A percentile compares a stretch with the other conserved stretches of the same genome.
These are phyloP conservation scores for Phialophora macrospora DNA, from an alignment of 2,329 filamentous ascomycete species.

Conservation along the genomic window DNA sequence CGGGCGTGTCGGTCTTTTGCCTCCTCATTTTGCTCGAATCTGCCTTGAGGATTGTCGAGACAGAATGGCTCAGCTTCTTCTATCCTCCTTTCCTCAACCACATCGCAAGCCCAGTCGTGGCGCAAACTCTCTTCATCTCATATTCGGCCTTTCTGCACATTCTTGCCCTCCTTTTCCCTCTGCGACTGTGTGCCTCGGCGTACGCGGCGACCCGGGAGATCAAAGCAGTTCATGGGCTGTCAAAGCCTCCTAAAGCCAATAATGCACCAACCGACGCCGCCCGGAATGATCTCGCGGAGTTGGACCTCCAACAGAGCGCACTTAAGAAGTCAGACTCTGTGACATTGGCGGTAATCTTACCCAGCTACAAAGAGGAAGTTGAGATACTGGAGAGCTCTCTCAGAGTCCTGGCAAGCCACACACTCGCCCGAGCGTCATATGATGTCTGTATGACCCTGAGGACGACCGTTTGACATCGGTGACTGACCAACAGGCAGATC, in stretches of 20 bases:
- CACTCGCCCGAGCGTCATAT: conserved; percentile 66
- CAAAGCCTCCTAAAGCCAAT: conserved; percentile 23
- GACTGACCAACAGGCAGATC: conserved; percentile 55
- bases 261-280: conserved; percentile 53
- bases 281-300: conserved; percentile 57
- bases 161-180: conserved; percentile 64
- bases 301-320: conserved; percentile 36
- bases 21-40: conserved; percentile 37
- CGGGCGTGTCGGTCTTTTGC: conserved; percentile 36
- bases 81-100: conserved; percentile 27
- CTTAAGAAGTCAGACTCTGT: conserved; percentile 42
- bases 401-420: conserved; percentile 70
- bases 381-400: conserved; percentile 71
- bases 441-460: conserved; percentile 57
- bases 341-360: conserved; percentile 70
- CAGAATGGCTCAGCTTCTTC: conserved; percentile 26
- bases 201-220: conserved; percentile 47
- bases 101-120: conserved; percentile 15
- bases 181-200: conserved; percentile 55
- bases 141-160: conserved; percentile 70
- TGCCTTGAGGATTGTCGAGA: conserved; percentile 37
- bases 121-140: conserved; percentile 50
- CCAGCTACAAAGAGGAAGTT: conserved; percentile 75
- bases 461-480: too few relatives aligned
- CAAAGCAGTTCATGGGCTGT: conserved; percentile 24